Percentiles rank a stretch among this genome's conserved stretches.
These are phyloP conservation scores for Lepidium campestre DNA, from an alignment of 441 rosid species.

Conservation along the genomic window DNA sequence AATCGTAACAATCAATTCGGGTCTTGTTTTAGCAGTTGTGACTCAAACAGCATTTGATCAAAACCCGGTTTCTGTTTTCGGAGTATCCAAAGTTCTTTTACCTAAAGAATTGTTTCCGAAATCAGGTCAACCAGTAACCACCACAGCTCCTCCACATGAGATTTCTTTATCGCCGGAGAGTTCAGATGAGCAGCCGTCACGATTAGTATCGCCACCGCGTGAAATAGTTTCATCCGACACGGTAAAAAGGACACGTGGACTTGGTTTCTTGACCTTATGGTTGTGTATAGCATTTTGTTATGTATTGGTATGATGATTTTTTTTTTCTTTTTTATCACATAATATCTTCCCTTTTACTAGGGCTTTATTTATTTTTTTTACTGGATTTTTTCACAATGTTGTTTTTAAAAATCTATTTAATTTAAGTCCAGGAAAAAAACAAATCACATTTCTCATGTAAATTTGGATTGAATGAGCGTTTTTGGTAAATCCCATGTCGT, in stretches of 20 bases:
- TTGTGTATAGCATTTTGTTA: conserved; percentile 48
- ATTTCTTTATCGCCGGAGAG: conserved; percentile 44
- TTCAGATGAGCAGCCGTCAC: conserved; percentile 28
- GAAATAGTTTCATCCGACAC: conserved; percentile 29
- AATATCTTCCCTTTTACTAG: conserved; percentile 14
- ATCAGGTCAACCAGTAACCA: conserved; percentile 31
- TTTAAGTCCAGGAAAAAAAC: neutral
- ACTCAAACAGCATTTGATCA: conserved; percentile 84
- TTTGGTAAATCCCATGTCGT: conserved; percentile 16
- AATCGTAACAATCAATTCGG: conserved; percentile 59
- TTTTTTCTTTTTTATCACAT: neutral
- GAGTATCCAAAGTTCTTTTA: conserved; percentile 71
- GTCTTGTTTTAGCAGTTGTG: conserved; percentile 71
- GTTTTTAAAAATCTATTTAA: conserved; percentile 11
- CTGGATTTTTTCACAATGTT: conserved; percentile 1
- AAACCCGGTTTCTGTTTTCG: conserved; percentile 82
- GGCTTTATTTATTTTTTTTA: conserved; percentile 7
- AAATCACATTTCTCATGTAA: conserved; percentile 10
- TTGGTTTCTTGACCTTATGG: conserved; percentile 28
- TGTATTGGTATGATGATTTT: conserved; percentile 9
- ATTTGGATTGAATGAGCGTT: conserved; percentile 9
- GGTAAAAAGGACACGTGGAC: conserved; percentile 3
- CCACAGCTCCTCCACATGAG: conserved; percentile 43
- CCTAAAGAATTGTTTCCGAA: conserved; percentile 51
- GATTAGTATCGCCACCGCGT: conserved; percentile 50